These are phyloP conservation scores for Gaeumannomyces sp. DNA, from an alignment of 2,329 filamentous ascomycete species.

Conservation along the genomic window DNA sequence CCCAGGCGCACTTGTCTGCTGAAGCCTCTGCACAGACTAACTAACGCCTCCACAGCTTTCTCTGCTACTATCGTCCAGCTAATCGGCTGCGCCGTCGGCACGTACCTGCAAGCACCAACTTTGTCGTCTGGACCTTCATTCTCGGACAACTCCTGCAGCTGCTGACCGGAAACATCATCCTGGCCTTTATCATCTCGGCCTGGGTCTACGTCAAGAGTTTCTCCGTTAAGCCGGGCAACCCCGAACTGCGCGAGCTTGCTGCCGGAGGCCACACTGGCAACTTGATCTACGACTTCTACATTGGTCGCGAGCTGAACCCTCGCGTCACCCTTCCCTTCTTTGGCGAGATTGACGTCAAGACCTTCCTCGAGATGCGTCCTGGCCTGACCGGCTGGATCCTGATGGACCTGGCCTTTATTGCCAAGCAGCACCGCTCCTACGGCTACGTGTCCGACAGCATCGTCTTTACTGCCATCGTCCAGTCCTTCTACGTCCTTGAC, in stretches of 20 bases:
- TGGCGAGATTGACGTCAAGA: slow-evolving; percentile 78
- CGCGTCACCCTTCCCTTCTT: slow-evolving; percentile 68
- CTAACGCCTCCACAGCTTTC: slow-evolving; percentile 49
- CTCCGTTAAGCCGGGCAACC: slow-evolving; percentile 64
- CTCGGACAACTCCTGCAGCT: slow-evolving; percentile 77
- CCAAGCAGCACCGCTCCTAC: slow-evolving; percentile 75
- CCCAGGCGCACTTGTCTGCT: too few relatives aligned
- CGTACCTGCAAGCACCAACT: slow-evolving; percentile 64
- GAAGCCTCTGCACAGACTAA: background rate
- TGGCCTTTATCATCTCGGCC: slow-evolving; percentile 61
- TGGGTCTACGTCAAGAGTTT: slow-evolving; percentile 77
- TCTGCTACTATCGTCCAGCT: slow-evolving; percentile 64
- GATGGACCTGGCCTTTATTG: slow-evolving; percentile 72
- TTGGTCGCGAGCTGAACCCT: slow-evolving; percentile 84
- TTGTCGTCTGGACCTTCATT: slow-evolving; percentile 83
- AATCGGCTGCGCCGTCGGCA: slow-evolving; percentile 61
- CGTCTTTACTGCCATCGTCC: slow-evolving; percentile 66
- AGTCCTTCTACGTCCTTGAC: slow-evolving; percentile 74
- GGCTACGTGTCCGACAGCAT: slow-evolving; percentile 79
- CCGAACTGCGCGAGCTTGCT: slow-evolving; percentile 66
- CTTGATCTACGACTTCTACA: slow-evolving; percentile 85
- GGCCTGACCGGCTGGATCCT: slow-evolving; percentile 82
- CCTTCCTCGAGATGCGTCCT: slow-evolving; percentile 76
- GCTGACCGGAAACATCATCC: slow-evolving; percentile 70
- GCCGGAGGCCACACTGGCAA: slow-evolving; percentile 74